phyloP scores from a whole-genome alignment of 331 rosid species.

The Rosa hybrid region DNA sequence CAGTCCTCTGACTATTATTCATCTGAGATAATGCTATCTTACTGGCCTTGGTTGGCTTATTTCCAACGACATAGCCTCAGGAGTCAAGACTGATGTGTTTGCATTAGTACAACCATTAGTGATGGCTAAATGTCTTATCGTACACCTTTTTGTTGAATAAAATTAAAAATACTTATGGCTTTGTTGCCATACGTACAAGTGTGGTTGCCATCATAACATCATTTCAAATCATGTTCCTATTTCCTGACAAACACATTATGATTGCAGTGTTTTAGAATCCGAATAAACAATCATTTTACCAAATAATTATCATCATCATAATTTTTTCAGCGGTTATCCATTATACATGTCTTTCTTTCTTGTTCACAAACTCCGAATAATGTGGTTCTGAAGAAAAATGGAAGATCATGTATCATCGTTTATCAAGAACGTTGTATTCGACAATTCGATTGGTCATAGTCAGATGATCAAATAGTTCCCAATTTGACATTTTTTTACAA shows the following conservation, averaged over 20 bases:
- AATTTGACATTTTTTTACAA: not conserved
- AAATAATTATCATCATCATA: not conserved
- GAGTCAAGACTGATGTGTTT: conserved; percentile 4
- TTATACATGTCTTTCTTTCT: not conserved
- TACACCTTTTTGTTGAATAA: not conserved
- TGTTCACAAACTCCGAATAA: not conserved
- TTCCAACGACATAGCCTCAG: not conserved
- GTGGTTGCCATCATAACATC: not conserved
- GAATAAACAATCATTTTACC: not conserved
- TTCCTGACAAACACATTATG: not conserved
- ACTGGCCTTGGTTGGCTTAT: not conserved
- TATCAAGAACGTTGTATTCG: not conserved
- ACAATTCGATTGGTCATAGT: not conserved
- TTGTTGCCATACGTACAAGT: not conserved
- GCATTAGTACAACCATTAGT: conserved; percentile 13
- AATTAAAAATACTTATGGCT: not conserved
- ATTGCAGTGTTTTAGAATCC: not conserved
- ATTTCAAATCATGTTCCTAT: not conserved
- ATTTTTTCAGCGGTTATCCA: not conserved
- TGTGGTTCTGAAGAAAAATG: not conserved
- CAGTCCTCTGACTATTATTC: not conserved
- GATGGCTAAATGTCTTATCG: conserved; percentile 17
- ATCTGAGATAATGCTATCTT: not conserved
- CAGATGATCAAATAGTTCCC: not conserved
- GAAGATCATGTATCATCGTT: not conserved